Percentiles rank a stretch among this genome's conserved stretches.
phyloP scores from a whole-genome alignment of 164 flowering plant species.

The Cinnamomum chago region DNA sequence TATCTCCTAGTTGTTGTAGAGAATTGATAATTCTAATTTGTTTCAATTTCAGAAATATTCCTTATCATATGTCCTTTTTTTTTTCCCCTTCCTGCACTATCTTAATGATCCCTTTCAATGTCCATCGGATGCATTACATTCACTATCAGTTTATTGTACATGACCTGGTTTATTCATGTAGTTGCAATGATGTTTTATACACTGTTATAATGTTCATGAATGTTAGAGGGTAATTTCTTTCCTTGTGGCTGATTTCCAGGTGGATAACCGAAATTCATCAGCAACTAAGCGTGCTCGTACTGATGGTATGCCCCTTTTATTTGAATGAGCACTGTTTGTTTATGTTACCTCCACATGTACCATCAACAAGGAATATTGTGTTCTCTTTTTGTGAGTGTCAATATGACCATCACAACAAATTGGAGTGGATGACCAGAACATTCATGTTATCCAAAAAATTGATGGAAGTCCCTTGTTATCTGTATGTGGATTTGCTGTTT shows the following conservation, averaged over 20 bases:
- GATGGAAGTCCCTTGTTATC: neutral
- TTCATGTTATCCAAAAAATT: neutral
- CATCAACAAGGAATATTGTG: neutral
- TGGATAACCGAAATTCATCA: constrained; percentile 81
- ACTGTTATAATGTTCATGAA: neutral
- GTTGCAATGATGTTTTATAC: too few species aligned
- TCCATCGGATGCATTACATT: too few species aligned
- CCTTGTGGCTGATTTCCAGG: constrained; percentile 31
- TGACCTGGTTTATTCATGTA: too few species aligned
- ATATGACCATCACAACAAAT: neutral
- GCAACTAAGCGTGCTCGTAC: constrained; percentile 95
- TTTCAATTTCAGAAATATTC: too few species aligned
- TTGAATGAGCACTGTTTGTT: neutral
- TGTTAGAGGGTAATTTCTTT: neutral
- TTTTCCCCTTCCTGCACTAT: too few species aligned
- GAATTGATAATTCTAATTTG: too few species aligned
- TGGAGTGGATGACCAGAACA: neutral
- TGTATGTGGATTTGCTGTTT: too few species aligned
- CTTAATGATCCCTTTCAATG: too few species aligned
- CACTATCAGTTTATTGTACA: too few species aligned
- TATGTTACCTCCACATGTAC: neutral
- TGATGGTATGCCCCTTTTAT: constrained; percentile 53
- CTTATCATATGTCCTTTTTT: too few species aligned
- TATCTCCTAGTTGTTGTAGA: neutral
- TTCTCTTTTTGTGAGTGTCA: neutral